Base-by-base conservation (phyloP, 805 yeast genomes). In the Spathaspora gorwiae region DNA sequence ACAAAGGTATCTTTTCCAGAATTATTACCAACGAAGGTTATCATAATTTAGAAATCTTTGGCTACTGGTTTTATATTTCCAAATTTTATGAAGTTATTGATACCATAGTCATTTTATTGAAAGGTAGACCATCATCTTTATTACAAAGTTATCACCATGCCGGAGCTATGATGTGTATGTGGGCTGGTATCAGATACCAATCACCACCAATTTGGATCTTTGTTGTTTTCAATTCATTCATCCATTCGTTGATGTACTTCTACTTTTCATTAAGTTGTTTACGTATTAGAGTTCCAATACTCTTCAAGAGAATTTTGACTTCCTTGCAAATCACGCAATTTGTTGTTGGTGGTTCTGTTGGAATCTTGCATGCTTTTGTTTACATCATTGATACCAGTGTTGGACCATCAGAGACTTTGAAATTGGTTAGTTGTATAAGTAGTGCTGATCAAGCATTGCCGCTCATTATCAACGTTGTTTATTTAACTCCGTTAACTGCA, bases 201-300 rank as follows among this genome's bases (percentile, higher is more conserved):
- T 76, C 87, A 11, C 87, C 89, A 5, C 90, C 90, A 32, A 84
- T 84, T 60, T 84, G 90, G 90, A 80, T 84, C 55, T 84, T 84
- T 64, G 88, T 83, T 38, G 87, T 80, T 26, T 84, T 84, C 77
- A 84, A 84, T 70, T 83, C 88, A n/a, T 78, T 84, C 59, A 83
- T 84, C 57, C 90, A 84, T 68, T 70, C 85, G 26, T 73, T 84
- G 60, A 84, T 84, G 90, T 84, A 84, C 70, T 73, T 79, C 46
- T 84, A 84, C 66, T 84, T 78, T 68, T 68, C 83, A 3, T 70
- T 84, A 52, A 70, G 83, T 8, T 77, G 86, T 49, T 64, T 83
- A 50, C 72, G 79, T 51, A 69, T 83, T 50, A 66, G 68, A 39
- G 82, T 83, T 13, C 89, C 89, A 6, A 66, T 57, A 37, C 48